Base-by-base conservation (phyloP, 2,329 filamentous ascomycete genomes). In the Amphichorda felina region DNA sequence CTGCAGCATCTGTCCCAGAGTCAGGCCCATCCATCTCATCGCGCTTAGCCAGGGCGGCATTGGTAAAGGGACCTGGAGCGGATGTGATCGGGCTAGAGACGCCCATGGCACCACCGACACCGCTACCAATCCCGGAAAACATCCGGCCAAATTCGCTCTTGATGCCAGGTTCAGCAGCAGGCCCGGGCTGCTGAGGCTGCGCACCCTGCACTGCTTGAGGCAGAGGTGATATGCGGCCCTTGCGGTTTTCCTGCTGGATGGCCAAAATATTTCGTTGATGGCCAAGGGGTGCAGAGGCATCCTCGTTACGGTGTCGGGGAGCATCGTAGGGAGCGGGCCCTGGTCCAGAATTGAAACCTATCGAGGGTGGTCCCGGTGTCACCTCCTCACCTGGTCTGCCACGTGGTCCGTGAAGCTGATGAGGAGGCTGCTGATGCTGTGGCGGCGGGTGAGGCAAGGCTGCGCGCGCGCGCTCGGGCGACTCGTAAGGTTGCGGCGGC, bases 61-160 rank as follows among this genome's bases (percentile, higher is more conserved):
- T 61, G 5, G 66, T 60, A 39, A 69, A 75, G 1, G 69, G 64
- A 51, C 40, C 63, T 4, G 46, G 45, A 6, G 58, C 53, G 7
- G 36, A 24, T 1, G 67, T 56, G 3, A 66, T 60, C 2, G 72
- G 70, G 45, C 69, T 74, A 11, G 70, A 65, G 25, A 66, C 58
- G 17, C 63, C 64, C 39, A 71, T 63, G 28, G 57, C 63, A 41
- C 58, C 64, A 27, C 59, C 65, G 22, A 71, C 66, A 41, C 66
- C 72, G 44, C 64, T 72, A 40, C 66, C 88, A 45, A 96, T 86
- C n/a, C 89, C 89, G 14, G 85, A 86, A 59, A 94, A 95, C 70
- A 95, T 94, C 42, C 86, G 79, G 19, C 88, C 88, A 53, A 95
- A 88, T 54, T 95, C 89, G 52, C 79, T 93, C 66, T 95, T 94